phyloP scores from a whole-genome alignment of 768 basidiomycete species.

The Amanita rimosa region DNA sequence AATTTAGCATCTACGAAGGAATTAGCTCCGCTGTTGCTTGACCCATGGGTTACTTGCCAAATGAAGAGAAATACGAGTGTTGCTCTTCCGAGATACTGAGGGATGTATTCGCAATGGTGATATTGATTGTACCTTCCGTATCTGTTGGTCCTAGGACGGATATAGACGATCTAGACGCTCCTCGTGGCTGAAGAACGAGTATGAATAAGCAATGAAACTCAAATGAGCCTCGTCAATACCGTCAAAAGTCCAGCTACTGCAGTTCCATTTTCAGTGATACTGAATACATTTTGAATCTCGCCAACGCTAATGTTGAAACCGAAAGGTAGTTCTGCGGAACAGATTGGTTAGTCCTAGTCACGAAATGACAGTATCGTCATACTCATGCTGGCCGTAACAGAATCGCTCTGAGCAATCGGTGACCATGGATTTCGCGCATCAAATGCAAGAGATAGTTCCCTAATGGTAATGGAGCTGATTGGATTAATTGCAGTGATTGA shows the following conservation, averaged over 20 bases:
- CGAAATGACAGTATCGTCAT: slow-evolving; percentile 9
- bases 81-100: slow-evolving; percentile 35
- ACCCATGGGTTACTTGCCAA: slow-evolving; percentile 31
- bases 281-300: slow-evolving; percentile 56
- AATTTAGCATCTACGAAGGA: slow-evolving; percentile 37
- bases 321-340: slow-evolving; percentile 48
- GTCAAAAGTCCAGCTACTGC: slow-evolving; percentile 50
- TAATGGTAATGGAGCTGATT: slow-evolving; percentile 55
- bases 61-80: slow-evolving; percentile 41
- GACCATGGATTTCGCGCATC: slow-evolving; percentile 41
- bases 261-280: slow-evolving; percentile 40
- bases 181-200: slow-evolving; percentile 34
- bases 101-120: slow-evolving; percentile 43
- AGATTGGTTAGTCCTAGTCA: not conserved
- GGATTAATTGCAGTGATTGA: slow-evolving; percentile 40
- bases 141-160: slow-evolving; percentile 36
- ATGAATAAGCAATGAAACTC: not conserved
- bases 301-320: slow-evolving; percentile 51
- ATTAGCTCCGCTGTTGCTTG: slow-evolving; percentile 4
- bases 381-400: slow-evolving; percentile 51
- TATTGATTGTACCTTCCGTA: slow-evolving; percentile 55
- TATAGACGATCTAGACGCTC: slow-evolving; percentile 53
- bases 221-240: slow-evolving; percentile 18
- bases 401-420: slow-evolving; percentile 43
- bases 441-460: slow-evolving; percentile 46